Evolutionary conservation across 306 rosid species (phyloP).

Genomic region (Gastrolobium villosum): DNA sequence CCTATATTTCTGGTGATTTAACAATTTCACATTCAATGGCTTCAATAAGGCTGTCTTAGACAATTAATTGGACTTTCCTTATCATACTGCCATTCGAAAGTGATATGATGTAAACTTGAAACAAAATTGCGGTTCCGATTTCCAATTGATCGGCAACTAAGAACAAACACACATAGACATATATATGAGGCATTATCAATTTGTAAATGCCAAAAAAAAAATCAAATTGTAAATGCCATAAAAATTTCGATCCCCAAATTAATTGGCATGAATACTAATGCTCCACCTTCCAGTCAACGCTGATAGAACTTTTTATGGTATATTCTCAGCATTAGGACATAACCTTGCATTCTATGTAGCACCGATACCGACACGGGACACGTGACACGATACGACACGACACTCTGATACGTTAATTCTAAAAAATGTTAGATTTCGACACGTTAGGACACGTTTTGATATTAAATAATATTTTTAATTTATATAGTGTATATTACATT

Average conservation of each 20-base stretch:
- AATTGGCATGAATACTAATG: conserved; percentile 1
- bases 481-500: too few relatives aligned
- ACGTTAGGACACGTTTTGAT: too few relatives aligned
- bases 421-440: too few relatives aligned
- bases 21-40: conserved; percentile 46
- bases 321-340: conserved; percentile 34
- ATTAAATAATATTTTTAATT: too few relatives aligned
- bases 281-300: conserved; percentile 22
- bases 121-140: conserved; percentile 7
- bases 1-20: conserved; percentile 32
- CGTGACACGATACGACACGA: too few relatives aligned
- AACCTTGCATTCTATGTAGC: too few relatives aligned
- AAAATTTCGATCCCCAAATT: not conserved
- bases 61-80: conserved; percentile 39
- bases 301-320: not conserved
- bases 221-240: not conserved
- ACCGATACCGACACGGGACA: too few relatives aligned
- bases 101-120: not conserved
- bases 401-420: too few relatives aligned
- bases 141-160: not conserved
- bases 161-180: not conserved
- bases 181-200: not conserved
- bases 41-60: conserved; percentile 25
- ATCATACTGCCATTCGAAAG: conserved; percentile 24
- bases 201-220: not conserved